Base-by-base conservation (phyloP, 345 rosid species). In the Ceriops decandra region DNA sequence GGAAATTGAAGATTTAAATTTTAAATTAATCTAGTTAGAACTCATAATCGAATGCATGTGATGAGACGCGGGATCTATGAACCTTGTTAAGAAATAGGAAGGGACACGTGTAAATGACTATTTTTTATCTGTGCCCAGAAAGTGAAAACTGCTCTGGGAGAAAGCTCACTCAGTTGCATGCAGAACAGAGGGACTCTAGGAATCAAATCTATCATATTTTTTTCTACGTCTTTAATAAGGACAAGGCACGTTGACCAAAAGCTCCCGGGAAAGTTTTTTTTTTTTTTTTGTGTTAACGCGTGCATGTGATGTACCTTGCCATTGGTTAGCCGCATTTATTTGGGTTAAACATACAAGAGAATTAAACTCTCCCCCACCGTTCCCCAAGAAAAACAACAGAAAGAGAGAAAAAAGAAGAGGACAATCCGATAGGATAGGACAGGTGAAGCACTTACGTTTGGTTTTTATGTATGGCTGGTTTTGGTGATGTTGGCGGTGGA, bases 151-250 rank as follows among this genome's bases (percentile, higher is more conserved):
- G 46, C 46, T 10, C 46, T 2, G 46, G 46, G 15, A 38, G 1
- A 38, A 38, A 38, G 3, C 46, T 74, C 81, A 76, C 76, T 71
- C 70, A 71, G 66, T 52, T 69, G 76, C 31, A 75, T 42, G 19
- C 19, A 17, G 20, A 35, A 38, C 65, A 38, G 9, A 20, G 24
- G 30, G 57, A 22, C 66, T 47, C 8, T 36, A 70, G 16, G 42
- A 33, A 36, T 68, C 60, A 38, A 24, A 31, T 47, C 36, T 35
- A 51, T 67, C 26, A 33, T 67, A 10, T 54, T 9, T 22, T 1
- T 19, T 26, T 10, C 52, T 32, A 65, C 67, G 21, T 72, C 57
- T 27, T 51, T 51, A 64, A 2, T 57, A 31, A 24, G 60, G 82
- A 73, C 70, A 67, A 54, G 61, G 66, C 52, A 35, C 52, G 60